Base-by-base conservation (phyloP, 2,329 filamentous ascomycete genomes). In the Knoxdaviesia proteae region DNA sequence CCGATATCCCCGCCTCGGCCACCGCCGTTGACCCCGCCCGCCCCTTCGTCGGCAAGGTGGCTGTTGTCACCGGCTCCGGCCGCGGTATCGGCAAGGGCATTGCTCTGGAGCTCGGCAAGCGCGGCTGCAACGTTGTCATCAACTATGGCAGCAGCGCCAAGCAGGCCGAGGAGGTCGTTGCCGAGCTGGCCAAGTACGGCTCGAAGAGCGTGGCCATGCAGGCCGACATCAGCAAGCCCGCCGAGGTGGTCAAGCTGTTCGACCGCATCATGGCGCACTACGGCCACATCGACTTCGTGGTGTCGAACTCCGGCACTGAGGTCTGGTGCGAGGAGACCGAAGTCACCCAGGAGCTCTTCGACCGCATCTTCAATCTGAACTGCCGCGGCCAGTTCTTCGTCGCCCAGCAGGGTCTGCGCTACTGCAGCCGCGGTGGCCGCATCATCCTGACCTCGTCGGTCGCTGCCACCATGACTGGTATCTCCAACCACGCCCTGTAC, bases 371-470 rank as follows among this genome's bases (percentile, higher is more conserved):
- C 63, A 73, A 74, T 62, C 64, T 82, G 52, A 82, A 82, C 62
- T 68, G 73, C 46, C 67, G 75, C 36, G 77, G 75, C 39, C 77
- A 84, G 60, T 84, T 84, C 65, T 84, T 84, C 57, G 78, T 84
- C 42, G 80, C 78, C 20, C 77, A 83, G 61, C 74, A 80, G 45
- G 80, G 73, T 6, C 79, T 80, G 59, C 77, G 77, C 61, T 64
- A 82, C 60, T 69, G 82, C 48, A 68, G 77, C 54, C 64, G 71
- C 38, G 76, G 80, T 45, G 81, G 81, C 33, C 68, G 80, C 39
- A 70, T 87, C 50, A 72, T 84, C 52, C 66, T 84, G 44, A 84
- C 80, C 64, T 76, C 69, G 34, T 80, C 74, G 38, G 80, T 83
- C 52, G 77, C 77, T 10, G 59, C 79, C 5, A 70, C 72, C 48